Base-by-base conservation (phyloP, 441 rosid species). In the Bruguiera hainesii region DNA sequence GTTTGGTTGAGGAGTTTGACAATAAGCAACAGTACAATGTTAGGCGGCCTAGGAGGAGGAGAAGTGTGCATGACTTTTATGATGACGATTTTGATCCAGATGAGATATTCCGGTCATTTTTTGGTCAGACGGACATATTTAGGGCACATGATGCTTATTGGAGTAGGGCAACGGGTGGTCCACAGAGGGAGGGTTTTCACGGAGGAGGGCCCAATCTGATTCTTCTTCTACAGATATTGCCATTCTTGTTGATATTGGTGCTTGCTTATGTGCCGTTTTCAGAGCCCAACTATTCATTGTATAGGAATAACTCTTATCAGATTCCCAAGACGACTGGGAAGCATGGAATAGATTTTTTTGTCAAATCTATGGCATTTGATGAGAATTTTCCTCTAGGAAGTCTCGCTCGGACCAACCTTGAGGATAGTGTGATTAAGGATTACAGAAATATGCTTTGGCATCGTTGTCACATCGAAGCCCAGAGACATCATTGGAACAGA, bases 401-500 rank as follows among this genome's bases (percentile, higher is more conserved):
- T 63, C 42, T 33, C 13, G 82, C 81, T 71, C 81, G 98, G 63
- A 76, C 29, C 57, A 77, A 71, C 28, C 68, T 94, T 20, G 99
- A 94, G 74, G 83, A 67, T 49, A 82, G 63, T 39, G 88, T 94
- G 50, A 86, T 89, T n/a, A 88, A 76, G 78, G 99, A 94, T 72
- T 89, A 91, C 66, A 83, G 78, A 56, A 73, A 80, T 13, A 63
- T 80, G 59, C 73, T 94, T 59, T 67, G 87, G 28, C 96, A 89
- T 71, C 81, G 89, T 68, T 89, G 99, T 81, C 83, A 94, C 61
- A 68, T 73, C 13, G 99, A 94, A 83, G 69, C 84, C 76, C 99
- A 89, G 81, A 84, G 98, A 70, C 83, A 87, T 49, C 96, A 88
- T 49, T 94, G 99, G 99, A 96, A 86, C 25, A 89, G 76, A 61